phyloP scores from a whole-genome alignment of 169 alveolate species.

The Besnoitia besnoiti region DNA sequence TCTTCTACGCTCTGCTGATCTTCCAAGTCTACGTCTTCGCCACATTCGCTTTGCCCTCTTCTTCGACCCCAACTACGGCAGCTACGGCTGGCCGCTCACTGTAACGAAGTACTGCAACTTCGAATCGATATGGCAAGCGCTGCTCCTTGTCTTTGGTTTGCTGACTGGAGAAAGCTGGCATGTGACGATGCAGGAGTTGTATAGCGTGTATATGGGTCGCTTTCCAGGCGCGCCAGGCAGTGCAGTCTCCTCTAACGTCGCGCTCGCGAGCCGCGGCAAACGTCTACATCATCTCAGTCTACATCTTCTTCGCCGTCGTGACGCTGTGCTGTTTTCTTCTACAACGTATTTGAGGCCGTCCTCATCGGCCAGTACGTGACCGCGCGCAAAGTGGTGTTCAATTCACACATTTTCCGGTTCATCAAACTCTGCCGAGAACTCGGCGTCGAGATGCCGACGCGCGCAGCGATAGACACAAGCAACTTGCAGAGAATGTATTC shows the following conservation, averaged over 20 bases:
- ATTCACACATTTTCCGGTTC: constrained; percentile 44
- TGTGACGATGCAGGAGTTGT: constrained; percentile 46
- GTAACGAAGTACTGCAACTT: constrained; percentile 60
- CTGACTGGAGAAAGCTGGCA: constrained; percentile 67
- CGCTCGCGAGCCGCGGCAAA: constrained; percentile 15
- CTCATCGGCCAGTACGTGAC: constrained; percentile 56
- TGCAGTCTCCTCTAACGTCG: not conserved
- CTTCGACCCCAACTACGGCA: constrained; percentile 58
- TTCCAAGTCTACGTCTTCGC: constrained; percentile 42
- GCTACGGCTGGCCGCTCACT: not conserved
- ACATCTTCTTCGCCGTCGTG: constrained; percentile 40
- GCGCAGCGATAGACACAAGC: constrained; percentile 28
- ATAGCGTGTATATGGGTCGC: constrained; percentile 33
- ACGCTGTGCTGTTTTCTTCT: constrained; percentile 35
- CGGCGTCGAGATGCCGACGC: constrained; percentile 61
- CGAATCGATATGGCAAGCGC: constrained; percentile 30
- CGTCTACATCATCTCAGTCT: constrained; percentile 45
- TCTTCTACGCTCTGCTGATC: constrained; percentile 48
- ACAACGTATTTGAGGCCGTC: constrained; percentile 63
- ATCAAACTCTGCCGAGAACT: constrained; percentile 58
- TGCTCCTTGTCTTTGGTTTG: constrained; percentile 50
- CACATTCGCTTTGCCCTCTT: constrained; percentile 42
- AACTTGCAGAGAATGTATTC: constrained; percentile 36
- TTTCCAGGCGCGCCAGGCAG: not conserved
- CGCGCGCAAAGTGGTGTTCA: constrained; percentile 38